Conservation (phyloP, 2,329 filamentous ascomycete species). For the Beauveria pseudobassiana region DNA sequence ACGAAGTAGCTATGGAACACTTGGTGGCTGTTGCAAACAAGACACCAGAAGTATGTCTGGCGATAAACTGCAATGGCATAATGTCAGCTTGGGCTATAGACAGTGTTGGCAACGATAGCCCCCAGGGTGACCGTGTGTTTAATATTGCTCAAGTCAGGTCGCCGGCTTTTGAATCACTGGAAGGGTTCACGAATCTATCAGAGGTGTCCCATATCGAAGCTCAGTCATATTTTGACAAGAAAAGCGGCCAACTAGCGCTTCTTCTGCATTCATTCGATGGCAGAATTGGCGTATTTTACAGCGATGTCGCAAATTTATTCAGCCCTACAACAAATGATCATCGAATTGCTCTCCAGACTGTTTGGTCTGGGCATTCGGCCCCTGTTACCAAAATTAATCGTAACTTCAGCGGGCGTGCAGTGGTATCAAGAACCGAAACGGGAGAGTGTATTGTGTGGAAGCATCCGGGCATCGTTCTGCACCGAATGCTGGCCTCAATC, state of each 20-base stretch:
- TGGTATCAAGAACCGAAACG: constrained; percentile 72
- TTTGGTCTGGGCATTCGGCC: constrained; percentile 79
- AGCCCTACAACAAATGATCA: constrained; percentile 57
- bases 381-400: constrained; percentile 80
- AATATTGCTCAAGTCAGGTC: constrained; percentile 74
- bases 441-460: constrained; percentile 82
- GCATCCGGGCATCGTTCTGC: constrained; percentile 42
- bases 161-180: constrained; percentile 41
- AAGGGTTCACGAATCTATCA: constrained; percentile 20
- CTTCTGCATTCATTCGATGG: constrained; percentile 82
- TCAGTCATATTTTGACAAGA: constrained; percentile 61
- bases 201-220: constrained; percentile 53
- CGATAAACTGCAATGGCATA: constrained; percentile 73
- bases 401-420: constrained; percentile 70
- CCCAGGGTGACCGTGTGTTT: constrained; percentile 64
- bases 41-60: constrained; percentile 78
- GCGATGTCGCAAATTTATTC: constrained; percentile 70
- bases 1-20: constrained; percentile 71
- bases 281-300: constrained; percentile 72
- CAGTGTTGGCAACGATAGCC: constrained; percentile 66
- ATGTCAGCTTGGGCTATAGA: constrained; percentile 93
- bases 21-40: constrained; percentile 79
- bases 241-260: constrained; percentile 59
- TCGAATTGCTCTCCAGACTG: constrained; percentile 54
- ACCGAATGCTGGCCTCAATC: constrained; percentile 44